Evolutionary conservation across 2,329 filamentous ascomycete species (phyloP), one percentile per base, ranked within the genome.

Genomic region (Simplicillium sp.): DNA sequence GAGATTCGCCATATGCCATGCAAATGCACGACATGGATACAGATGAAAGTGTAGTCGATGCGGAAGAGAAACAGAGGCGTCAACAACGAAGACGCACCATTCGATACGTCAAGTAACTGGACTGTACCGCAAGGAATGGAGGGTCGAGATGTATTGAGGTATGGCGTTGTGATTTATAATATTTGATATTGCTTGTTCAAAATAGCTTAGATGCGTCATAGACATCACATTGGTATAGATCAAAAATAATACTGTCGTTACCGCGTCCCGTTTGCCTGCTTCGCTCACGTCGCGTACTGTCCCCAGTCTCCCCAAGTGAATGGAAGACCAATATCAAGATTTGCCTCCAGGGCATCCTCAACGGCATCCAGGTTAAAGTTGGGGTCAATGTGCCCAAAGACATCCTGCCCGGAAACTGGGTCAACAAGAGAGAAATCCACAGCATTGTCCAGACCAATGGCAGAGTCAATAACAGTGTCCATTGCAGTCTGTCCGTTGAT

Each of bases 321-420:
- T 1, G 71, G 72, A 11, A 70, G 56, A 0, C 67, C 68, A 38
- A 76, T 70, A 36, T 76, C 73, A 3, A 77, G 55, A 40, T 75
- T 75, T 0, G 71, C 70, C 42, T 75, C 71, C 0, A 76, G 54
- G 0, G 68, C 71, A 14, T 73, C 70, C 46, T 77, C 72, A 17
- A 75, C 68, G 0, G 71, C 71, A 17, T 64, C 65, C 1, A 77
- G 48, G 38, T 76, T 65, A 47, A 77, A 77, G 37, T 57, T 71
- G 3, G 72, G 72, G 37, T 74, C 73, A 18, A 77, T 73, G 34
- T 74, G 66, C 3, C 68, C 69, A 47, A 75, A 75, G 1, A 76
- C 58, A 35, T 76, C 71, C n/a, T 73, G 57, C 2, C 71, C 70
- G 1, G 66, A 66, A 18, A 67, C 56, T 3, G 63, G 57, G 33